Evolutionary conservation across 305 asterid genomes (phyloP), one percentile per base, ranked within the genome.

Genomic region (Galium porrigens): DNA sequence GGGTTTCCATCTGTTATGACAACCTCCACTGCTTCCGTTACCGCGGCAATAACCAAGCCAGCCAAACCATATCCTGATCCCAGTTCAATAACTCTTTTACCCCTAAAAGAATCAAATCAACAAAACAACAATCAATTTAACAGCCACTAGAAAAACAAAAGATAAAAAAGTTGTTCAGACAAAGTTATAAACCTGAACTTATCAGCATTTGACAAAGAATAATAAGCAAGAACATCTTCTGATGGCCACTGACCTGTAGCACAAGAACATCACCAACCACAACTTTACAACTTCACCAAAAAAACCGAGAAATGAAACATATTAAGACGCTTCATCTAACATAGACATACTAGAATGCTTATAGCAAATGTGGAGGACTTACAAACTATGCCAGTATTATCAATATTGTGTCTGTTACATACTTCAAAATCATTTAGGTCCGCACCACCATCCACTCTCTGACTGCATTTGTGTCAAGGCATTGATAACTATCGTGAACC

Each of bases 61-160:
- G 97, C 97, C 66, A 91, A 76, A 39, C 97, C 97, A 61, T 90
- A 90, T 52, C 97, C 97, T 46, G 96, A 80, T 65, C 97, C 94
- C 69, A 91, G 87, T 74, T 91, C 96, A 18, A 86, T 85, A 55
- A 91, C 85, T 73, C 85, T 82, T 81, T 88, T 86, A 63, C 71
- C 42, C 85, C 98, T 91, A 68, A 68, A 72, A 49, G 48, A 68
- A 65, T 42, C 18, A 54, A 66, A 67, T 8, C 56, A 61, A 18
- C 42, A n/a, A 14, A 51, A 32, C 3, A n/a, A 34, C 29, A 22
- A 44, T 9, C 51, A 51, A 17, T 39, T 3, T 18, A 49, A 5
- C 6, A 69, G 14, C 66, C 0, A 41, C 66, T 0, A 41, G 6
- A 30, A 46, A 56, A 22, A 5, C 30, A 14, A 22, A 33, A 44